Evolutionary conservation across 2,329 filamentous ascomycete species (phyloP).

Genomic region (Beauveria pseudobassiana): DNA sequence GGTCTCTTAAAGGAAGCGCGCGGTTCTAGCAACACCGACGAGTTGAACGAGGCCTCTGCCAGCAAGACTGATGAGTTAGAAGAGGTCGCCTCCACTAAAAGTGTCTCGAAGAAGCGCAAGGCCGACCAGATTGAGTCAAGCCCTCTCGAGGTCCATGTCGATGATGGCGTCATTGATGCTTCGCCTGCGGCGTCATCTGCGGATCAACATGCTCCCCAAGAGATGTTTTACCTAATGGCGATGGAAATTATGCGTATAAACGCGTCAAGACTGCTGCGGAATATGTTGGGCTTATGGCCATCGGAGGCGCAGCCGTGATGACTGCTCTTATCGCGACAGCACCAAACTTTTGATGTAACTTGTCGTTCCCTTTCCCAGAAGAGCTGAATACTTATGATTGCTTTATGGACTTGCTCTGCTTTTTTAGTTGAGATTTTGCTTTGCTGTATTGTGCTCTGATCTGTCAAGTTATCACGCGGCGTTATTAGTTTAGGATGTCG

Average conservation of each 20-base stretch:
- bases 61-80: neutral
- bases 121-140: neutral
- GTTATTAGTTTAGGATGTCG: neutral
- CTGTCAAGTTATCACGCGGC: neutral
- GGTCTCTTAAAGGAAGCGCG: neutral
- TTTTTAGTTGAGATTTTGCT: neutral
- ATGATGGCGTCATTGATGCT: neutral
- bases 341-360: conserved; percentile 18
- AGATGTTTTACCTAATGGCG: neutral
- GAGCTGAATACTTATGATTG: neutral
- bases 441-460: neutral
- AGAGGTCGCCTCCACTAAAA: neutral
- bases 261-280: conserved; percentile 29
- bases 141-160: neutral
- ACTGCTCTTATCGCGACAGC: conserved; percentile 32
- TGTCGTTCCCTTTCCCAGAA: neutral
- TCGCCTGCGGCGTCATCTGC: neutral
- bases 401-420: neutral
- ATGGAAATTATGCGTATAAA: conserved; percentile 15
- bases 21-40: neutral
- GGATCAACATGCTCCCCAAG: neutral
- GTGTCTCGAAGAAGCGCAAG: neutral
- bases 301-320: conserved; percentile 32
- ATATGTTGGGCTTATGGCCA: conserved; percentile 27
- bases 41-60: neutral